Percentiles rank a stretch among this genome's conserved stretches.
Evolutionary conservation across 257 asterid genomes (phyloP).

Genomic region (Primulina eburnea): DNA sequence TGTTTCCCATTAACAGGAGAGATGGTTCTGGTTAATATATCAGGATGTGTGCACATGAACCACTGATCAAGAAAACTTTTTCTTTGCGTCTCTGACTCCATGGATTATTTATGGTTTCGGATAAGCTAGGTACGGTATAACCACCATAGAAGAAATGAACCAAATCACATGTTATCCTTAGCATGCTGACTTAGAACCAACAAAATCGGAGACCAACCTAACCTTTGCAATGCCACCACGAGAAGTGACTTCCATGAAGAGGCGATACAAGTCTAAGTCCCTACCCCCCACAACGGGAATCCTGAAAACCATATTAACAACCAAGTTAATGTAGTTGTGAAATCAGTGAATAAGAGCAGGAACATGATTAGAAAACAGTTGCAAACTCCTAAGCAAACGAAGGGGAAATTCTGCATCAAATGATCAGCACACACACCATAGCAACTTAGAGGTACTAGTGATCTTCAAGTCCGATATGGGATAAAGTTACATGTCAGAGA

Average conservation of each 20-base stretch:
- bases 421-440: background rate
- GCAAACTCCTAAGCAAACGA: background rate
- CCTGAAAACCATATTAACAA: constrained; percentile 36
- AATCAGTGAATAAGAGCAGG: background rate
- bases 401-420: background rate
- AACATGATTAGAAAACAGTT: background rate
- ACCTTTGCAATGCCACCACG: constrained; percentile 91
- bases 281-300: constrained; percentile 74
- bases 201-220: background rate
- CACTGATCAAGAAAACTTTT: background rate
- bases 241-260: constrained; percentile 78
- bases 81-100: background rate
- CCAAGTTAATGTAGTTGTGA: background rate
- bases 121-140: background rate
- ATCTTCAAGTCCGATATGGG: background rate
- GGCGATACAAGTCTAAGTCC: constrained; percentile 72
- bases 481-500: background rate
- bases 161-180: background rate
- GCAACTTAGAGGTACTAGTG: background rate
- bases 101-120: too few relatives aligned
- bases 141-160: background rate
- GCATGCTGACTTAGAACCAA: background rate
- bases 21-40: background rate
- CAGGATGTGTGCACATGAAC: background rate
- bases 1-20: background rate